A percentile compares a stretch with the other conserved stretches of the same genome.
These are phyloP conservation scores for Micractinium sp. DNA, from an alignment of 139 green algal species.

Conservation along the genomic window DNA sequence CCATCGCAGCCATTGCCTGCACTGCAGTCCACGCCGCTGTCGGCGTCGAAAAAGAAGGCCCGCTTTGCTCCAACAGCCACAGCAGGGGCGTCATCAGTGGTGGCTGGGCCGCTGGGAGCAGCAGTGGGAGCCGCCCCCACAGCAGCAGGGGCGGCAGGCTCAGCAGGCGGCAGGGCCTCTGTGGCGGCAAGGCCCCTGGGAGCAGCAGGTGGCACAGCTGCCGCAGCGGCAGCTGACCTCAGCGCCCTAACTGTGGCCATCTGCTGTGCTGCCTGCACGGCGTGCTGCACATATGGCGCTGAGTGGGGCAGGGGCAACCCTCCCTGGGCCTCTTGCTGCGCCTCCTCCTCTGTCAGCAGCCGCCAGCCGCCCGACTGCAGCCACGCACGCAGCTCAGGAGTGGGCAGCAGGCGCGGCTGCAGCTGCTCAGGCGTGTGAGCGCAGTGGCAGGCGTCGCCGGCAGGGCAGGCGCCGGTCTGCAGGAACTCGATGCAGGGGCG, in stretches of 20 bases:
- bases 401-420: not conserved
- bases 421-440: not conserved
- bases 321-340: not conserved
- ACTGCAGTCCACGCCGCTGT: too few species aligned
- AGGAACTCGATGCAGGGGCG: not conserved
- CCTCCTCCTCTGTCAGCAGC: not conserved
- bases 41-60: too few species aligned
- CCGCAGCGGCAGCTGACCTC: too few species aligned
- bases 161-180: too few species aligned
- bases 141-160: too few species aligned
- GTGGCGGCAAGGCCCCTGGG: not conserved
- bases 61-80: too few species aligned
- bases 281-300: not conserved
- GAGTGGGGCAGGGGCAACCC: not conserved
- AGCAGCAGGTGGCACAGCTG: not conserved
- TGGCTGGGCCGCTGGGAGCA: too few species aligned
- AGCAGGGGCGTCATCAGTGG: too few species aligned
- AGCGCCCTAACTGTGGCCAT: not conserved
- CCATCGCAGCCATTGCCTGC: too few species aligned
- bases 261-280: not conserved
- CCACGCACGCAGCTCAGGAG: not conserved
- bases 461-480: slow-evolving; percentile 3
- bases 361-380: not conserved
- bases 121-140: too few species aligned
- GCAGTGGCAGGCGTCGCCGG: not conserved